A percentile compares a stretch with the other conserved stretches of the same genome.
Evolutionary conservation across 1,284 basidiomycete species (phyloP).

Genomic region (Cryptococcus sp.): DNA sequence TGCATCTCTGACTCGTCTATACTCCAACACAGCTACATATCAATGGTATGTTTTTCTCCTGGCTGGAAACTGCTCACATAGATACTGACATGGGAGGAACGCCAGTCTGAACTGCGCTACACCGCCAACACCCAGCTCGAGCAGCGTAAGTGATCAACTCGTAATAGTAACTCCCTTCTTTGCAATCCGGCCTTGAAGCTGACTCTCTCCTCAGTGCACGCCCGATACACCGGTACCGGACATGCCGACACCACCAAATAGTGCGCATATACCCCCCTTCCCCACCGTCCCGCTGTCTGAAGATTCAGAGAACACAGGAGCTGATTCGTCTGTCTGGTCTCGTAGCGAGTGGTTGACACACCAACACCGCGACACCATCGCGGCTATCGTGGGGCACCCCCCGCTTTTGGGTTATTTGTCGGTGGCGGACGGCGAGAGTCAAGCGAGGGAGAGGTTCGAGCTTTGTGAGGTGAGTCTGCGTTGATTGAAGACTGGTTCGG

Average conservation of each 20-base stretch:
- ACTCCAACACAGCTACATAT: background rate
- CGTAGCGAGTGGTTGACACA: conserved; percentile 93
- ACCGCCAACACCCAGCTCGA: conserved; percentile 91
- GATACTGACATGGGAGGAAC: no score
- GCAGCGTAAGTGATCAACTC: conserved; percentile 70
- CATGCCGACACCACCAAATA: conserved; percentile 93
- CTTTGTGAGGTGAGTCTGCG: conserved; percentile 75
- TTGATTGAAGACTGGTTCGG: no score
- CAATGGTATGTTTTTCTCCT: background rate
- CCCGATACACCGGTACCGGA: conserved; percentile 91
- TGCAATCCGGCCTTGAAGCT: background rate
- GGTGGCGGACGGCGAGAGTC: conserved; percentile 88
- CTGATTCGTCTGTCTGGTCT: background rate
- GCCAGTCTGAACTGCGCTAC: conserved; percentile 75
- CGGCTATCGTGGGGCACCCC: conserved; percentile 88
- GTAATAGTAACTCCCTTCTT: background rate
- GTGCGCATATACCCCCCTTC: conserved; percentile 54
- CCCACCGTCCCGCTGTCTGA: no score
- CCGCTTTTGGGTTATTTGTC: conserved; percentile 80
- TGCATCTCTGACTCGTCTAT: no score
- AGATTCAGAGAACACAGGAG: background rate
- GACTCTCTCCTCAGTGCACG: conserved; percentile 65
- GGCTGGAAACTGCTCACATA: no score
- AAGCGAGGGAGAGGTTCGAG: conserved; percentile 88
- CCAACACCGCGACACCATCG: conserved; percentile 90